Conservation (phyloP, 164 flowering plant species). For the Nelumbo lutea region DNA sequence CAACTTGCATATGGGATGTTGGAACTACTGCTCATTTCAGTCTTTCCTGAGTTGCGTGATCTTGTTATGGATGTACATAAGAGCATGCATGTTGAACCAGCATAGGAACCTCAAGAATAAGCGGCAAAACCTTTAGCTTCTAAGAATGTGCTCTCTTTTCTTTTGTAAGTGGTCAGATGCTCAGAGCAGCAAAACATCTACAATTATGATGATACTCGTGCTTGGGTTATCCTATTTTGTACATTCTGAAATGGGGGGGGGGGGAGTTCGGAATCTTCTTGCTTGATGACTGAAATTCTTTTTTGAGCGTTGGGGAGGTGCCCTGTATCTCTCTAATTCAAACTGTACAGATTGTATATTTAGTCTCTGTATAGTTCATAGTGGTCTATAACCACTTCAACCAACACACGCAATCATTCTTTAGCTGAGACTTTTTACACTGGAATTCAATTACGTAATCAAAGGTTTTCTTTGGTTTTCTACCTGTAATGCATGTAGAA, state of each 20-base stretch:
- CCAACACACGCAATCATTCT: not conserved
- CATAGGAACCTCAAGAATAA: constrained; percentile 5
- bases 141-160: not conserved
- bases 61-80: constrained; percentile 53
- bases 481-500: not conserved
- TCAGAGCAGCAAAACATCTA: not conserved
- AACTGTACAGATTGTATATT: constrained; percentile 15
- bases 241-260: not conserved
- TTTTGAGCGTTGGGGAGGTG: too few species aligned
- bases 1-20: constrained; percentile 78
- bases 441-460: not conserved
- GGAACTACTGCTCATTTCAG: constrained; percentile 62
- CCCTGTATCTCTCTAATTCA: not conserved
- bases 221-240: not conserved
- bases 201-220: not conserved
- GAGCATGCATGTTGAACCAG: constrained; percentile 32
- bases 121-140: not conserved
- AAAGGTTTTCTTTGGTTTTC: not conserved
- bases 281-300: too few species aligned
- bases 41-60: constrained; percentile 85
- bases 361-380: constrained; percentile 7
- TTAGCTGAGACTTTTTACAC: not conserved
- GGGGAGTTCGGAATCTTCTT: too few species aligned
- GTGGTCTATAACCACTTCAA: not conserved
- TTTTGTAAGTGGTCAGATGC: not conserved